phyloP scores from a whole-genome alignment of 1,139 yeast genomes.

The Protomyces pachydermus region DNA sequence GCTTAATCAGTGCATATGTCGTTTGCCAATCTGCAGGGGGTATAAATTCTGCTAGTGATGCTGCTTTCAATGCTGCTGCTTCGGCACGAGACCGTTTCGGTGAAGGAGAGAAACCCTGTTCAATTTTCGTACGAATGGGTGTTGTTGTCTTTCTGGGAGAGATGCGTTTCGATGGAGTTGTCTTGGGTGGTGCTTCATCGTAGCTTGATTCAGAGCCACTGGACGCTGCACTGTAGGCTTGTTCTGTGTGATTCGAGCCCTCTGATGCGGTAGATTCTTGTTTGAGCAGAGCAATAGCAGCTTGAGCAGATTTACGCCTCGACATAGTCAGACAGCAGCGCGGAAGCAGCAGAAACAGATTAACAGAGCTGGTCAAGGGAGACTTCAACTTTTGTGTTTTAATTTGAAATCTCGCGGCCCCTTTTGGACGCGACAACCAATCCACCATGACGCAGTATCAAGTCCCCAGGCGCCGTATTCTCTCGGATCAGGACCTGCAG shows the following conservation, averaged over 20 bases:
- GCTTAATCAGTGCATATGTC: constrained; percentile 35
- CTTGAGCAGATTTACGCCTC: not conserved
- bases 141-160: not conserved
- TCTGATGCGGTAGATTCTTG: not conserved
- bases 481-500: constrained; percentile 57
- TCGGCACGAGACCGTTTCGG: not conserved
- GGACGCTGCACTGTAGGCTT: not conserved
- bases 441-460: not conserved
- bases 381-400: not conserved
- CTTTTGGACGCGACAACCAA: not conserved
- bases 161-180: not conserved
- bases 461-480: constrained; percentile 43
- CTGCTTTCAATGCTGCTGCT: not conserved
- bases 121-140: not conserved
- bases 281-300: not conserved
- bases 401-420: not conserved
- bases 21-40: constrained; percentile 19
- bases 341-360: not conserved
- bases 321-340: not conserved
- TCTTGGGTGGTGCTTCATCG: not conserved
- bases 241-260: not conserved
- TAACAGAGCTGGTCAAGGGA: not conserved
- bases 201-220: not conserved
- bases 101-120: not conserved
- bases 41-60: not conserved